phyloP scores from a whole-genome alignment of 2,329 filamentous ascomycete species.

The Aspergillus sergii region DNA sequence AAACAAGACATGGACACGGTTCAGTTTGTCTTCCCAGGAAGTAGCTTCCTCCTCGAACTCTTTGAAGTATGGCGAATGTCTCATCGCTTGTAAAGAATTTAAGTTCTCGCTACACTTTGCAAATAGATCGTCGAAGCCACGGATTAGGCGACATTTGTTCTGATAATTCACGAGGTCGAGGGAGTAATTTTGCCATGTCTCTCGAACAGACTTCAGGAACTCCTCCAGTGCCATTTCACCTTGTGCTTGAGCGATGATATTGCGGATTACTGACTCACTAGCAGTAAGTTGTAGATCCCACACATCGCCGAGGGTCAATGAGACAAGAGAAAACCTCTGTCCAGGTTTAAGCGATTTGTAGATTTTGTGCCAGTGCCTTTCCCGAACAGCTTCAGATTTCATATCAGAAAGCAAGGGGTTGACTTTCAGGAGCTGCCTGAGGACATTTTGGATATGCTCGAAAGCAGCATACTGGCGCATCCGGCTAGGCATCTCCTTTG shows the following conservation, averaged over 20 bases:
- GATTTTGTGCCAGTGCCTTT: constrained; percentile 96
- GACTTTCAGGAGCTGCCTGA: constrained; percentile 86
- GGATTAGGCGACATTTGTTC: constrained; percentile 95
- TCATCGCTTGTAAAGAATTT: constrained; percentile 97
- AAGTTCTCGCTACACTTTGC: constrained; percentile 98
- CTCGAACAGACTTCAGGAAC: constrained; percentile 92
- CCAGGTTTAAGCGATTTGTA: constrained; percentile 93
- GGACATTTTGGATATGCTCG: constrained; percentile 91
- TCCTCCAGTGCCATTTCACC: constrained; percentile 98
- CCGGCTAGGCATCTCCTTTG: constrained; percentile 97
- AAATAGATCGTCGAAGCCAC: constrained; percentile 97
- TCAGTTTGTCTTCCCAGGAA: constrained; percentile 96
- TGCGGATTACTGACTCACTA: constrained; percentile 83
- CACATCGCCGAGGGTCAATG: constrained; percentile 95
- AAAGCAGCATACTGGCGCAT: constrained; percentile 99
- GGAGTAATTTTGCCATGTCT: constrained; percentile 94
- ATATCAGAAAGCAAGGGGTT: constrained; percentile 86
- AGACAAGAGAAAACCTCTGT: constrained; percentile 89
- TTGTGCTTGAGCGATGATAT: constrained; percentile 93
- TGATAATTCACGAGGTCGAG: constrained; percentile 96
- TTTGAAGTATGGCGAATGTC: constrained; percentile 98
- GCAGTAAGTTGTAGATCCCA: constrained; percentile 94
- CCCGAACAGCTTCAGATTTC: constrained; percentile 94
- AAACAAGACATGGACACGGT: constrained; percentile 94
- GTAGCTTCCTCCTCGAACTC: constrained; percentile 98